Percentiles rank a stretch among this genome's conserved stretches.
Conservation (phyloP, 176 grass and related monocot species). For the Thinopyrum elongatum region DNA sequence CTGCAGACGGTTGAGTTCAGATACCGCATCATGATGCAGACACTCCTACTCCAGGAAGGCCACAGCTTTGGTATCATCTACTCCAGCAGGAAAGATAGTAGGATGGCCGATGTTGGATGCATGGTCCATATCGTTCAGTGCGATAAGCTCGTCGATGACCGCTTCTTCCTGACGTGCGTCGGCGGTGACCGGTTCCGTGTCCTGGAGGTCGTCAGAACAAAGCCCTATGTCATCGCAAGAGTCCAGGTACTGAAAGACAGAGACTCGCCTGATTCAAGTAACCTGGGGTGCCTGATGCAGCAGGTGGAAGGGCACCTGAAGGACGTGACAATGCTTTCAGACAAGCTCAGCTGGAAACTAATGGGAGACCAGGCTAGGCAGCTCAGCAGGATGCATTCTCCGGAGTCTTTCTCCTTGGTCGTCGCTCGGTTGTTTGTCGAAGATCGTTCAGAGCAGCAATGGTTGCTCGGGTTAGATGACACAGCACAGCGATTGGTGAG, state of each 20-base stretch:
- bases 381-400: constrained; percentile 41
- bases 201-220: constrained; percentile 50
- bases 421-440: constrained; percentile 56
- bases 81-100: neutral
- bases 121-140: constrained; percentile 62
- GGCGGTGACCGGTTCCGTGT: constrained; percentile 77
- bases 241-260: constrained; percentile 62
- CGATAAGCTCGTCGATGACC: constrained; percentile 58
- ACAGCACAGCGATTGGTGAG: constrained; percentile 8
- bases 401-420: constrained; percentile 59
- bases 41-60: constrained; percentile 62
- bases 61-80: constrained; percentile 44
- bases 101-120: constrained; percentile 62
- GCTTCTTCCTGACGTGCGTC: constrained; percentile 83
- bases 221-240: constrained; percentile 73
- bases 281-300: constrained; percentile 45
- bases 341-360: constrained; percentile 50
- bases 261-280: constrained; percentile 25
- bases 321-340: constrained; percentile 69
- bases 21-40: constrained; percentile 96
- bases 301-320: constrained; percentile 58
- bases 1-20: constrained; percentile 86
- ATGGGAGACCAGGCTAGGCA: constrained; percentile 13
- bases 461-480: constrained; percentile 35
- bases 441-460: constrained; percentile 55